Base-by-base conservation (phyloP, 352 stramenopile genomes). In the Phytophthora meadii region DNA sequence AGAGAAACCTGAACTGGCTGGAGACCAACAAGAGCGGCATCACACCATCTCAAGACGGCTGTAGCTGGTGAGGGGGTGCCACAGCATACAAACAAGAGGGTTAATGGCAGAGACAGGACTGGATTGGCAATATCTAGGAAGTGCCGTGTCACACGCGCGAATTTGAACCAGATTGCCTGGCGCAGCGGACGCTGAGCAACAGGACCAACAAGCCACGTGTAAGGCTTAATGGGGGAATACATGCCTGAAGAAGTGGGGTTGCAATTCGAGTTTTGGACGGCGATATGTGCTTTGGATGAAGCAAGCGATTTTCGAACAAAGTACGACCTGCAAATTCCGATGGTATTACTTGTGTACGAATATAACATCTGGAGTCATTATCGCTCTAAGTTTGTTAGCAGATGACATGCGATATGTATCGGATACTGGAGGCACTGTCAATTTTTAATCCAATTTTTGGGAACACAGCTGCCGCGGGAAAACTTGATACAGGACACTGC, bases 1-100 rank as follows among this genome's bases (percentile, higher is more conserved):
- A 45, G 50, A 56, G 37, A 62, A 68, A 68, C 28, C 50, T 58
- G 49, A 66, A 67, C 50, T 67, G 63, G 46, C 41, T 58, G 47
- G 24, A 44, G 36, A 46, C 30, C 22, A 36, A 36, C 39, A 45
- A 42, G 50, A 66, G 27, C 28, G 46, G 25, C 30, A 41, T 30
- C 27, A 46, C 36, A 57, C 37, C 42, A 51, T 57, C 37, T 45
- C 36, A 54, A 68, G 34, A 19, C 17, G 54, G 41, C 15, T 27
- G 48, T 1, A 28, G 57, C 28, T 39, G 47, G 37, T 2, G 30
- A 36, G 30, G 30, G 30, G 30, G 30, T 12, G 2, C 30, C 30
- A 36, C 3, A 17, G n/a, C 1, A 46, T 54, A 61, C 32, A 44
- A 27, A 50, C 30, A 2, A 2, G 3, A 41, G 36, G 59, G 14